Evolutionary conservation across 768 basidiomycete genomes (phyloP).

Genomic region (Nidularia sp.): DNA sequence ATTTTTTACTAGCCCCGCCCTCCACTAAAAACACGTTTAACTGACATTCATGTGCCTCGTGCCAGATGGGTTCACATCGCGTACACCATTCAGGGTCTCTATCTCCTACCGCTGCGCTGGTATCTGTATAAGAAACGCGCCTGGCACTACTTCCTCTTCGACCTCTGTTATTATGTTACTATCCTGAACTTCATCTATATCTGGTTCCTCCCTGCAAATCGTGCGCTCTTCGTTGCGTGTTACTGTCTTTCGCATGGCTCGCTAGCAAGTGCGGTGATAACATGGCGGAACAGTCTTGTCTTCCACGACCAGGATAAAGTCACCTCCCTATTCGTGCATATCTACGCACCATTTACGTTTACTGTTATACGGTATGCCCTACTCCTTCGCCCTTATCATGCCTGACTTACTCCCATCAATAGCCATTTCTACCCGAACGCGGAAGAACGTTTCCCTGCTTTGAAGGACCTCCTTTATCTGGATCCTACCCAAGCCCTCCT

Average conservation of each 20-base stretch:
- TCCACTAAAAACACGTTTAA: background rate
- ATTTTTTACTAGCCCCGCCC: background rate
- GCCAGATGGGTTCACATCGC: conserved; percentile 84
- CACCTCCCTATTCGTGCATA: conserved; percentile 91
- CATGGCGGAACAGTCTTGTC: conserved; percentile 97
- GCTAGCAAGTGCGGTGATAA: conserved; percentile 91
- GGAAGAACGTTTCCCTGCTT: conserved; percentile 80
- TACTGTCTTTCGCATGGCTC: conserved; percentile 91
- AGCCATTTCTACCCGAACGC: conserved; percentile 89
- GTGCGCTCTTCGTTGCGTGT: conserved; percentile 83
- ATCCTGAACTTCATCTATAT: conserved; percentile 89
- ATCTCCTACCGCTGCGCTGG: conserved; percentile 77
- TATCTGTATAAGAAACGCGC: conserved; percentile 89
- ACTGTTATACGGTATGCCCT: conserved; percentile 74
- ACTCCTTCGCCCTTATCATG: background rate
- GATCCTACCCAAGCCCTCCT: conserved; percentile 69
- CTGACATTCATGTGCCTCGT: conserved; percentile 4
- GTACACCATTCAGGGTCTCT: conserved; percentile 75
- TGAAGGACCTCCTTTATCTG: conserved; percentile 65
- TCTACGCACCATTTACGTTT: conserved; percentile 88
- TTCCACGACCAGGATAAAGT: conserved; percentile 98
- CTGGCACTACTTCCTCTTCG: conserved; percentile 94
- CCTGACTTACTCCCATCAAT: background rate
- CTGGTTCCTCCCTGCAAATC: conserved; percentile 80
- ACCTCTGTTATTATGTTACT: conserved; percentile 91